A percentile compares a stretch with the other conserved stretches of the same genome.
These are phyloP conservation scores for Glonium stellatum DNA, from an alignment of 495 filamentous ascomycete species.

Conservation along the genomic window DNA sequence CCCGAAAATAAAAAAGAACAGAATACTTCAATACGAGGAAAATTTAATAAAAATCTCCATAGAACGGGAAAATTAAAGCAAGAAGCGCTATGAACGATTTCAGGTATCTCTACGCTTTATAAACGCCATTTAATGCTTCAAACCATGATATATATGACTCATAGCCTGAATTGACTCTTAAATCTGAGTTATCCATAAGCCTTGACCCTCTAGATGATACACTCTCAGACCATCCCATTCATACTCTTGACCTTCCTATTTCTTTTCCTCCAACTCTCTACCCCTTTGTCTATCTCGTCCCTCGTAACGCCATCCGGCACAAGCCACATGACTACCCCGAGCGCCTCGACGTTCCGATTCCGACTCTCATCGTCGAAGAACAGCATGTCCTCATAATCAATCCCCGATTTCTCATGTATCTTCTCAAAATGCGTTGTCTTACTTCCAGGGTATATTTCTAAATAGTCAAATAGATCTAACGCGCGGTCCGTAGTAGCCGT, in stretches of 20 bases:
- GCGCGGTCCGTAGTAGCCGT: conserved; percentile 35
- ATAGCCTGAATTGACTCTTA: too few relatives aligned
- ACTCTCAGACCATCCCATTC: background rate
- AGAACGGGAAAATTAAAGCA: too few relatives aligned
- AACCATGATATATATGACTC: too few relatives aligned
- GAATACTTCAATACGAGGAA: too few relatives aligned
- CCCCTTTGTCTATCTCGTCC: conserved; percentile 6
- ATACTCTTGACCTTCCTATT: conserved; percentile 11
- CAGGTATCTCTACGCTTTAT: too few relatives aligned
- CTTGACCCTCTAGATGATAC: background rate
- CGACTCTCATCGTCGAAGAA: conserved; percentile 94
- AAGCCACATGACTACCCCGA: conserved; percentile 78
- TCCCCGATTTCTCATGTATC: conserved; percentile 58
- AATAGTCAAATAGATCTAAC: conserved; percentile 71
- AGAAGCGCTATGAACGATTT: too few relatives aligned
- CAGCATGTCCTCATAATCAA: conserved; percentile 75
- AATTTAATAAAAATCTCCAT: too few relatives aligned
- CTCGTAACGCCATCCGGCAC: conserved; percentile 73
- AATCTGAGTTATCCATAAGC: too few relatives aligned
- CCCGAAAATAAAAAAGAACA: too few relatives aligned
- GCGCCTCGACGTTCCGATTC: conserved; percentile 70
- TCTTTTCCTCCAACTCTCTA: conserved; percentile 13
- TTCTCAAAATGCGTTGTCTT: conserved; percentile 80
- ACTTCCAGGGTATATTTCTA: conserved; percentile 83
- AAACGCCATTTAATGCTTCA: too few relatives aligned